These are phyloP conservation scores for Ceratobasidium sp. DNA, from an alignment of 1,284 basidiomycete species.

Conservation along the genomic window DNA sequence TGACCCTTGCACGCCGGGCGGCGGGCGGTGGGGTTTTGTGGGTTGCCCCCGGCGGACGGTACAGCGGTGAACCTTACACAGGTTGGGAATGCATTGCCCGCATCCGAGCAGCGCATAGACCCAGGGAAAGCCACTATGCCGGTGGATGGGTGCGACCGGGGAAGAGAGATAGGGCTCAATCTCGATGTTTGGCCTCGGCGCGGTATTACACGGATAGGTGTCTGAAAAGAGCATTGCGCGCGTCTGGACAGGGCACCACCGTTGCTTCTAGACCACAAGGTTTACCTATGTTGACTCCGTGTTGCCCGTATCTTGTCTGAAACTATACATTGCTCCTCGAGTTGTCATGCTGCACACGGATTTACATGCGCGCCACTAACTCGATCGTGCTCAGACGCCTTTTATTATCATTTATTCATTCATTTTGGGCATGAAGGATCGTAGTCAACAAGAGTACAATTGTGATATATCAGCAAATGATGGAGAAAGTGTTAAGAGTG, in stretches of 20 bases:
- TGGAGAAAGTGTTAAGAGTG: constrained; percentile 33
- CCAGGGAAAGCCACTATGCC: neutral
- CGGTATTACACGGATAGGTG: constrained; percentile 11
- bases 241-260: neutral
- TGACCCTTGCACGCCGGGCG: neutral
- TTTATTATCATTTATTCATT: constrained; percentile 28
- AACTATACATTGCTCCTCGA: neutral
- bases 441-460: neutral
- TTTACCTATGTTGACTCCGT: neutral
- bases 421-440: constrained; percentile 36
- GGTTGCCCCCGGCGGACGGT: neutral
- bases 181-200: neutral
- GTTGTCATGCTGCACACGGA: neutral
- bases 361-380: constrained; percentile 33
- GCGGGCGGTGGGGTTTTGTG: neutral
- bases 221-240: constrained; percentile 6
- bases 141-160: neutral
- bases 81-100: neutral
- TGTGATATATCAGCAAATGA: constrained; percentile 7
- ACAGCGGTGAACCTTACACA: neutral
- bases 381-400: neutral
- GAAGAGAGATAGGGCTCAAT: neutral
- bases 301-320: neutral
- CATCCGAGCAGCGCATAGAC: constrained; percentile 5
- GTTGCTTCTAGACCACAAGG: constrained; percentile 5